phyloP scores from a whole-genome alignment of 768 basidiomycete genomes.

The Clavulina sp. region DNA sequence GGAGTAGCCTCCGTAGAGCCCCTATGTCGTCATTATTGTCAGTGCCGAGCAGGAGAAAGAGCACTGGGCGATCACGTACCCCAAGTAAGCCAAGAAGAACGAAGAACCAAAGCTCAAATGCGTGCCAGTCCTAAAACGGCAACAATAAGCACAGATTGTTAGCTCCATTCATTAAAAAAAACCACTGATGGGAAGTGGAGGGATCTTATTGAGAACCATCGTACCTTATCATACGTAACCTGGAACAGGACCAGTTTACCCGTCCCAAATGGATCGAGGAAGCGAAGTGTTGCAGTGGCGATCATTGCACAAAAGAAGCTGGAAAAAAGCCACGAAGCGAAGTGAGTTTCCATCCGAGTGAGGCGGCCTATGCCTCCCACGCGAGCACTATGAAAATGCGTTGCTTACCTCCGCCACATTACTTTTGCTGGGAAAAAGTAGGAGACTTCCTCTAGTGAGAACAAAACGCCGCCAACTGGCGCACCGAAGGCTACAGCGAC shows the following conservation, averaged over 20 bases:
- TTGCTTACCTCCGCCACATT: conserved; percentile 76
- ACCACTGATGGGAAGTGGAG: background rate
- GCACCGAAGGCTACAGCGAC: conserved; percentile 97
- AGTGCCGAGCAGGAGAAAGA: background rate
- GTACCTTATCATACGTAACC: conserved; percentile 71
- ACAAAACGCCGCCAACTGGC: conserved; percentile 83
- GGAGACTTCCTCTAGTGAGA: conserved; percentile 88
- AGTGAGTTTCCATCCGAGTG: too few relatives aligned
- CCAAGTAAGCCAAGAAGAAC: conserved; percentile 78
- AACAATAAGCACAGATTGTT: background rate
- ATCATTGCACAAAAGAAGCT: conserved; percentile 29
- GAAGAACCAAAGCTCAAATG: conserved; percentile 74
- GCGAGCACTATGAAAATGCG: background rate
- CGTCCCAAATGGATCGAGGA: conserved; percentile 81
- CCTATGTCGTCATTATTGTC: conserved; percentile 28
- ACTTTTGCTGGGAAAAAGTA: conserved; percentile 94
- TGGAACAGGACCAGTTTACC: conserved; percentile 88
- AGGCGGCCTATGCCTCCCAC: background rate
- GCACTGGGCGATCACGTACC: conserved; percentile 24
- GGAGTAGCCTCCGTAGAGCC: conserved; percentile 86
- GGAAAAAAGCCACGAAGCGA: too few relatives aligned
- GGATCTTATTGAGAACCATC: background rate
- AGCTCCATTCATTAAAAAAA: background rate
- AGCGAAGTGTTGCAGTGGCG: conserved; percentile 19
- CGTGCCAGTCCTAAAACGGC: conserved; percentile 67